A percentile compares a stretch with the other conserved stretches of the same genome.
Conservation (phyloP, 805 yeast genomes). For the Vanderwaltozyma tropicalis region DNA sequence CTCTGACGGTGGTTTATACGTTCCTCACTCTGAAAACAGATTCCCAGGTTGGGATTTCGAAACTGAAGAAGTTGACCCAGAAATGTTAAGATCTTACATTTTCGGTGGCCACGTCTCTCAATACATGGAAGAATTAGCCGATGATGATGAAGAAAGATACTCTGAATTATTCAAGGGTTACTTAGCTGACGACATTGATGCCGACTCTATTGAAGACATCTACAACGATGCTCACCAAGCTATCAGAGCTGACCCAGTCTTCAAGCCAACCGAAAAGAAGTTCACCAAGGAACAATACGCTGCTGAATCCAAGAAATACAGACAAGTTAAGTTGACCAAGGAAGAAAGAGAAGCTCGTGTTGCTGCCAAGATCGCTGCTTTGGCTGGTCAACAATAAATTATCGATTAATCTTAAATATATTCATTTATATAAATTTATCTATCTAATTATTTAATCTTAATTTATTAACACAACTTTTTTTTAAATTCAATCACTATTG, state of each 20-base stretch:
- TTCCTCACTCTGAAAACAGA: slow-evolving; percentile 99
- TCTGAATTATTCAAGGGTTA: slow-evolving; percentile 90
- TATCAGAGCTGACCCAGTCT: slow-evolving; percentile 92
- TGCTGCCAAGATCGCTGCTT: slow-evolving; percentile 89
- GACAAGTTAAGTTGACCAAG: slow-evolving; percentile 74
- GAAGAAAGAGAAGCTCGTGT: slow-evolving; percentile 86
- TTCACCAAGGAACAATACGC: slow-evolving; percentile 97
- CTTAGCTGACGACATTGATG: slow-evolving; percentile 94
- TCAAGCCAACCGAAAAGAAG: slow-evolving; percentile 83
- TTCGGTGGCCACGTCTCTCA: slow-evolving; percentile 99
- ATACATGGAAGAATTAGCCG: slow-evolving; percentile 99
- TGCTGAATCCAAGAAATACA: slow-evolving; percentile 91
- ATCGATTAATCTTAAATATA: slow-evolving; percentile 4
- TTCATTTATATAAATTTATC: slow-evolving; percentile 1
- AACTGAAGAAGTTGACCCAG: slow-evolving; percentile 96
- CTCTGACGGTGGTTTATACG: slow-evolving; percentile 98
- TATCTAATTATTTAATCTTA: slow-evolving; percentile 2
- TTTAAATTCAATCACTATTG: too few relatives aligned
- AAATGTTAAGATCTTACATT: slow-evolving; percentile 95
- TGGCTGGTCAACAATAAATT: slow-evolving; percentile 38
- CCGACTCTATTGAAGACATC: slow-evolving; percentile 92
- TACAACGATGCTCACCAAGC: slow-evolving; percentile 89
- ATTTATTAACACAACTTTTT: not conserved
- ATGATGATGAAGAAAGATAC: slow-evolving; percentile 99
- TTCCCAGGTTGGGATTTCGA: slow-evolving; percentile 99